Conservation (phyloP, 2,329 filamentous ascomycete species). For the Penicillium aurantiogriseum region DNA sequence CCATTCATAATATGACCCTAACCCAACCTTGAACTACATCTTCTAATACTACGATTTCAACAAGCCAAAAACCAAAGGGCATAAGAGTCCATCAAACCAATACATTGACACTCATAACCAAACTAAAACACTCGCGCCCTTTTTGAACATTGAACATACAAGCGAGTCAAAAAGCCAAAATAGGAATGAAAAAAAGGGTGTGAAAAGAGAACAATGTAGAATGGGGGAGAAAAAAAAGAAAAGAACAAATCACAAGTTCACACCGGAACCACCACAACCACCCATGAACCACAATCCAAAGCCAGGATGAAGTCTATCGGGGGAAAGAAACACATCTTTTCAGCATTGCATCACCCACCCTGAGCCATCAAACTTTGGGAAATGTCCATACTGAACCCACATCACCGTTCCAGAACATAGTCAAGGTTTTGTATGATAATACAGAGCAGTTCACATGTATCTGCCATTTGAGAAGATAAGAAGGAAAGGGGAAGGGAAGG, state of each 20-base stretch:
- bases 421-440: constrained; percentile 25
- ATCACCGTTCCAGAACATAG: constrained; percentile 2
- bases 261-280: not conserved
- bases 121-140: constrained; percentile 1
- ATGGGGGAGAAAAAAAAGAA: not conserved
- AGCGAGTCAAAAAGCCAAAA: not conserved
- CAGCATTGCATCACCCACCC: not conserved
- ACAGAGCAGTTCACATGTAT: constrained; percentile 19
- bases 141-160: constrained; percentile 6
- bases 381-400: constrained; percentile 2
- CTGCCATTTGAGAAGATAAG: constrained; percentile 15
- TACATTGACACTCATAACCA: constrained; percentile 11
- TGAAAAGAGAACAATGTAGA: not conserved
- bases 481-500: constrained; percentile 7
- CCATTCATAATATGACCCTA: not conserved
- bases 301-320: constrained; percentile 2
- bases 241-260: not conserved
- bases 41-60: constrained; percentile 4
- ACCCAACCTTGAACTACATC: constrained; percentile 1
- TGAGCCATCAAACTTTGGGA: not conserved
- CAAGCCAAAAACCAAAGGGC: not conserved
- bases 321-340: not conserved
- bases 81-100: not conserved
- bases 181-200: not conserved
- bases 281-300: not conserved